Base-by-base conservation (phyloP, 2,329 filamentous ascomycete species). In the Colletotrichum sansevieriae region DNA sequence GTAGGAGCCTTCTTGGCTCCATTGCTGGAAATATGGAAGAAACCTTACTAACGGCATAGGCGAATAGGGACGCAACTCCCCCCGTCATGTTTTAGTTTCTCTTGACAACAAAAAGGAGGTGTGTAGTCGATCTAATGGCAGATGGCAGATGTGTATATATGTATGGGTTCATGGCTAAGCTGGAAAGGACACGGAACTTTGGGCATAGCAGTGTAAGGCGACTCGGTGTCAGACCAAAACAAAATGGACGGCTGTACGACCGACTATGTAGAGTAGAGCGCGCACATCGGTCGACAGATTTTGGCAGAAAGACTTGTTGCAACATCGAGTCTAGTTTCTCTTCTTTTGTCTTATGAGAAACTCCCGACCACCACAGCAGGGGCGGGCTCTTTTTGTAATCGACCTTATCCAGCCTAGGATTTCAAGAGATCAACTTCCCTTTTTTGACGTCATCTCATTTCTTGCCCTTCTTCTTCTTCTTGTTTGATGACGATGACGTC, bases 401-500 rank as follows among this genome's bases (percentile, higher is more conserved):
- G 29, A 25, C 49, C 29, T n/a, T 52, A 52, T 18, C 29, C 20
- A n/a, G 52, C 52, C 33, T 22, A 49, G n/a, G 46, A 20, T 20
- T 20, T 9, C 22, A 3, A 7, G 1, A 49, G 18, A 2, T 43
- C 58, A 55, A 29, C 6, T 29, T 29, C 29, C 29, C 29, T 29
- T 8, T 29, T 29, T 29, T 25, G 7, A 20, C 49, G 25, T 29
- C 35, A 11, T 44, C 12, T 71, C 79, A 87, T 79, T 87, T 88
- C 81, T 86, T 87, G 59, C 83, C 79, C 79, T 82, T 82, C 76
- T 84, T 85, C 79, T 85, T 86, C 78, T 84, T 85, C 73, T 83
- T 85, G 63, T 84, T 83, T 66, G 72, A 73, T 29, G 68, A 75
- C 13, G 72, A 73, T 33, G 68, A 75, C 15, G 76, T 71, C n/a